Percentiles rank a stretch among this genome's conserved stretches.
Conservation (phyloP, 768 basidiomycete species). For the Lentinula raphanica region DNA sequence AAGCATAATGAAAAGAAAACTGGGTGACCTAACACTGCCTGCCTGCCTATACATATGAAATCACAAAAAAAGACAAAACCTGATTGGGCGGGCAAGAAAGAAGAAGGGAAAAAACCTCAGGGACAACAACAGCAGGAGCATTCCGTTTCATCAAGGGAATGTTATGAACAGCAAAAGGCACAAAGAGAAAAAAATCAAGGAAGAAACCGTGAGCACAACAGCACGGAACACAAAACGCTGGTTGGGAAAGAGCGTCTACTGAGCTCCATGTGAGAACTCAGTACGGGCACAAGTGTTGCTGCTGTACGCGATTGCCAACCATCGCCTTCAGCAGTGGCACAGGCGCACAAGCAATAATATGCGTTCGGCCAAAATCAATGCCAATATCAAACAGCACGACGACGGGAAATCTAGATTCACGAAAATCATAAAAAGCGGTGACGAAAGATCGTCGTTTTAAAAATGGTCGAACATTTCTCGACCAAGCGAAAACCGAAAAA, state of each 20-base stretch:
- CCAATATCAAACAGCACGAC: not conserved
- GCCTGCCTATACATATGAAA: not conserved
- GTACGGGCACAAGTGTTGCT: not conserved
- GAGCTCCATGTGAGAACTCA: not conserved
- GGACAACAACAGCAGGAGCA: not conserved
- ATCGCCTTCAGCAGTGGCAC: not conserved
- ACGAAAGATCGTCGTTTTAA: conserved; percentile 4
- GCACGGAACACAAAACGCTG: not conserved
- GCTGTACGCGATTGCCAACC: not conserved
- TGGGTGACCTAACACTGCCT: not conserved
- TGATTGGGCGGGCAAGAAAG: not conserved
- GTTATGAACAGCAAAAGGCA: not conserved
- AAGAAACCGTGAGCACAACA: not conserved
- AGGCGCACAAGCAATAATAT: not conserved
- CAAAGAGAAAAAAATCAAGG: not conserved
- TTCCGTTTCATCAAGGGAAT: not conserved
- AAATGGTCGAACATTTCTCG: not conserved
- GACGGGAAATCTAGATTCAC: conserved; percentile 5
- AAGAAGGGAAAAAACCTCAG: not conserved
- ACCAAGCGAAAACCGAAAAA: not conserved
- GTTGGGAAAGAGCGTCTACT: not conserved
- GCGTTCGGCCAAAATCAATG: not conserved
- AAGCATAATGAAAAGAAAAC: not conserved
- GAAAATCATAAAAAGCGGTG: conserved; percentile 3
- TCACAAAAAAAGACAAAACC: not conserved